Percentiles rank a stretch among this genome's conserved stretches.
Conservation (phyloP, 2,329 filamentous ascomycete species). For the Fusarium albosuccineum region DNA sequence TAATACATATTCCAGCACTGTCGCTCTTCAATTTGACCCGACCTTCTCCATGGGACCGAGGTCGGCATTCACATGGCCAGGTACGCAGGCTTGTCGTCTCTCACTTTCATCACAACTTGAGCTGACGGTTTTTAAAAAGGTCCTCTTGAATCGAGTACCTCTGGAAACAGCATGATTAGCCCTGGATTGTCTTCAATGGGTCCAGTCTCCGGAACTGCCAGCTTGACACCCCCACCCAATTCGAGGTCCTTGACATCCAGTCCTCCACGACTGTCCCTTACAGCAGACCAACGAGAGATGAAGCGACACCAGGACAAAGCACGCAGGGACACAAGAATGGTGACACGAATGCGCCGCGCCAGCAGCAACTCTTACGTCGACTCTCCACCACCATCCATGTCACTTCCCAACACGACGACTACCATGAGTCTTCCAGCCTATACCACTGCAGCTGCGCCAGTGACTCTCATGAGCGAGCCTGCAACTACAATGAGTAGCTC, state of each 20-base stretch:
- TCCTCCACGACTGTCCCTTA: conserved; percentile 67
- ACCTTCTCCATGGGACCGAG: conserved; percentile 65
- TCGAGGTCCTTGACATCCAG: conserved; percentile 69
- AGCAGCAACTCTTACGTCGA: conserved; percentile 61
- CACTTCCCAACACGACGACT: conserved; percentile 56
- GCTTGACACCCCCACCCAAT: conserved; percentile 63
- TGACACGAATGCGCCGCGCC: conserved; percentile 63
- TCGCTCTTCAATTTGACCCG: conserved; percentile 65
- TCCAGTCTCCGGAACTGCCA: conserved; percentile 60
- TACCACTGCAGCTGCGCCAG: conserved; percentile 63
- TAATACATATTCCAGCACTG: conserved; percentile 54
- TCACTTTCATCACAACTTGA: not conserved
- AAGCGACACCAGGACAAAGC: conserved; percentile 72
- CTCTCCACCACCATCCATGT: conserved; percentile 51
- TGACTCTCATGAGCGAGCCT: conserved; percentile 65
- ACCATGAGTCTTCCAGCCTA: conserved; percentile 63
- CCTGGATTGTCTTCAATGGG: conserved; percentile 63
- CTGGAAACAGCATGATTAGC: conserved; percentile 54
- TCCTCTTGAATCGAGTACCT: conserved; percentile 52
- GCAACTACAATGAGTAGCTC: conserved; percentile 57
- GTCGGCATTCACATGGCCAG: conserved; percentile 65
- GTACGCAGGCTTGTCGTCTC: conserved; percentile 47
- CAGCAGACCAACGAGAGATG: conserved; percentile 71
- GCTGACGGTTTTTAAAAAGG: conserved; percentile 35
- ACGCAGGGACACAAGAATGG: conserved; percentile 69